A percentile compares a stretch with the other conserved stretches of the same genome.
Conservation (phyloP, 2,329 filamentous ascomycete species). For the Trichoderma sp. region DNA sequence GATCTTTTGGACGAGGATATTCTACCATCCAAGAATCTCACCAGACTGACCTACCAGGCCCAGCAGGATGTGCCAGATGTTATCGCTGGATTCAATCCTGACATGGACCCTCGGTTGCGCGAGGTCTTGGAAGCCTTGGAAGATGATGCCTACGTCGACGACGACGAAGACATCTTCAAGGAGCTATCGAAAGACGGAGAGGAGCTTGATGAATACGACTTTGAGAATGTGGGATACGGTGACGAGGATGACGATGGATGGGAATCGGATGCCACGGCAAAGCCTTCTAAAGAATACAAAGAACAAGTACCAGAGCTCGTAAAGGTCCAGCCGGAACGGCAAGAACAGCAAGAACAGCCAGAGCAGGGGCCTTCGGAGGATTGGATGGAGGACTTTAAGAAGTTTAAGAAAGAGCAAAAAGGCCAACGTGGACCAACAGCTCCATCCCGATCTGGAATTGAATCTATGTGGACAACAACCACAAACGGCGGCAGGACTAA, state of each 20-base stretch:
- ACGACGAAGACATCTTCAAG: slow-evolving; percentile 82
- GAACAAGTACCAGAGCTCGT: slow-evolving; percentile 50
- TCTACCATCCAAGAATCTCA: slow-evolving; percentile 74
- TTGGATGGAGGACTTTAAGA: slow-evolving; percentile 90
- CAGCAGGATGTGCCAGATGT: slow-evolving; percentile 91
- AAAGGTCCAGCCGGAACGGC: slow-evolving; percentile 41
- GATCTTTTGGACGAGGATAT: slow-evolving; percentile 70
- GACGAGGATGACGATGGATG: slow-evolving; percentile 74
- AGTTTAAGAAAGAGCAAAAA: slow-evolving; percentile 83
- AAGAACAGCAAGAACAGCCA: slow-evolving; percentile 39
- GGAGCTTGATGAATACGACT: slow-evolving; percentile 77
- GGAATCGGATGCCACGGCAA: slow-evolving; percentile 92
- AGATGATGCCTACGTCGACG: slow-evolving; percentile 89
- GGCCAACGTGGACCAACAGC: slow-evolving; percentile 39
- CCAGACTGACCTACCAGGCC: slow-evolving; percentile 77
- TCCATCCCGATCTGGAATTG: slow-evolving; percentile 57
- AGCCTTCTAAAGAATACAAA: slow-evolving; percentile 60
- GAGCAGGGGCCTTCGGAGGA: slow-evolving; percentile 67
- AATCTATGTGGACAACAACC: slow-evolving; percentile 71
- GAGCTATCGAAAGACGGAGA: slow-evolving; percentile 64
- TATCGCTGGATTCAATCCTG: slow-evolving; percentile 90
- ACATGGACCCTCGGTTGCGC: slow-evolving; percentile 91
- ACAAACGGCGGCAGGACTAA: slow-evolving; percentile 78
- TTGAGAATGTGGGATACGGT: slow-evolving; percentile 62
- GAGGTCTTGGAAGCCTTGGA: slow-evolving; percentile 92